Evolutionary conservation across 192 early-diverging fungal species (phyloP).

Genomic region (Dimargaris verticillata): DNA sequence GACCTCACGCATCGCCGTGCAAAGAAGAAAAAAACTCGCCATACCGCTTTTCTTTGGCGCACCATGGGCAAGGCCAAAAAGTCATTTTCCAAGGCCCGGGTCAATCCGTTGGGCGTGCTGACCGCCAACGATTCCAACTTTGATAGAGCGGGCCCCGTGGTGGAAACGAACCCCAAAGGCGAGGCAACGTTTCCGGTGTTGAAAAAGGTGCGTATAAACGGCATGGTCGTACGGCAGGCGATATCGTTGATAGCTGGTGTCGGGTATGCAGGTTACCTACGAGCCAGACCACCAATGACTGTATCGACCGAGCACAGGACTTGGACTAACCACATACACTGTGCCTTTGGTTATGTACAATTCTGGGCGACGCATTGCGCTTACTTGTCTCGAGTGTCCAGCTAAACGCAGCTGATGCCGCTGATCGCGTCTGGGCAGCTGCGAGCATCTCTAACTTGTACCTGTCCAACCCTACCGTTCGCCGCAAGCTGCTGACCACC

Average conservation of each 20-base stretch:
- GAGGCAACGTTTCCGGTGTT: background rate
- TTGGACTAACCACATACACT: background rate
- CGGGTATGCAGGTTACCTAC: background rate
- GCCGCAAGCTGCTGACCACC: constrained; percentile 57
- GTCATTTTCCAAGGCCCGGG: constrained; percentile 24
- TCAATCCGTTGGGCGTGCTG: constrained; percentile 19
- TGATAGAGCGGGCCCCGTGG: constrained; percentile 18
- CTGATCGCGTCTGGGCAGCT: constrained; percentile 77
- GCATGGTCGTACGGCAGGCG: background rate
- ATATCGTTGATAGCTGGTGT: background rate
- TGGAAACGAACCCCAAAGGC: constrained; percentile 15
- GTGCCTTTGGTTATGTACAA: background rate
- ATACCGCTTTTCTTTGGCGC: background rate
- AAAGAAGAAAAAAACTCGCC: too few species aligned
- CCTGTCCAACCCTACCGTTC: constrained; percentile 34
- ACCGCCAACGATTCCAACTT: constrained; percentile 16
- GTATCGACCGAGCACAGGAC: background rate
- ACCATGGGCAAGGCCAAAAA: constrained; percentile 29
- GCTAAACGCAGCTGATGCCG: constrained; percentile 43
- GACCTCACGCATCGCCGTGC: too few species aligned
- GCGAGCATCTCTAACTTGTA: constrained; percentile 71
- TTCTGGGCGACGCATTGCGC: too few species aligned
- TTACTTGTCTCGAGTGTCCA: constrained; percentile 13
- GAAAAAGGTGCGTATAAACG: background rate
- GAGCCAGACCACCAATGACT: background rate